Evolutionary conservation across 202 grass and related monocot species (phyloP).

Genomic region (Digitaria exilis): DNA sequence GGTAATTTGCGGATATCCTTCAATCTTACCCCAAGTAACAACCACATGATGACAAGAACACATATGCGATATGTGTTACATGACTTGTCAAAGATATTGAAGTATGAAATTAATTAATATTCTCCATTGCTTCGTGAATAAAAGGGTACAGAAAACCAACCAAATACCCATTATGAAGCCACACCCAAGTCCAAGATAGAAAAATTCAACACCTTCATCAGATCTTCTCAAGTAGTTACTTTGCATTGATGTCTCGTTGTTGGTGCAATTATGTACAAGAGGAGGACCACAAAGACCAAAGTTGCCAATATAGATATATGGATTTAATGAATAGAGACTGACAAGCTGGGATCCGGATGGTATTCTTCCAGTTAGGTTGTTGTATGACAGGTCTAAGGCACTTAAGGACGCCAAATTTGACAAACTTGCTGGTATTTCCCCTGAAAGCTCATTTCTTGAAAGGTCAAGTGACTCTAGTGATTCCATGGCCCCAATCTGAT

Average conservation of each 20-base stretch:
- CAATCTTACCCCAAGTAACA: not conserved
- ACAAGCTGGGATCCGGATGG: constrained; percentile 44
- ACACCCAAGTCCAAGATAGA: not conserved
- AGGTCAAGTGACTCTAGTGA: constrained; percentile 51
- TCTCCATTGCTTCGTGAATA: not conserved
- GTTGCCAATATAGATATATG: constrained; percentile 33
- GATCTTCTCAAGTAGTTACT: too few species aligned
- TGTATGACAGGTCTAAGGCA: constrained; percentile 35
- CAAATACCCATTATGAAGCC: not conserved
- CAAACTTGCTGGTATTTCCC: constrained; percentile 32
- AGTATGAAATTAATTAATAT: too few species aligned
- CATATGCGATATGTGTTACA: not conserved
- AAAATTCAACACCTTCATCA: not conserved
- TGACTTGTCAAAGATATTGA: not conserved
- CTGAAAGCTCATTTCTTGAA: constrained; percentile 32
- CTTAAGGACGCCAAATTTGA: constrained; percentile 30
- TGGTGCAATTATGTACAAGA: not conserved
- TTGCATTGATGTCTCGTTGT: not conserved
- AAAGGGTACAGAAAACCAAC: not conserved
- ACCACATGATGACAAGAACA: not conserved
- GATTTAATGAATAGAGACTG: not conserved
- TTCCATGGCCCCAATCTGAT: not conserved
- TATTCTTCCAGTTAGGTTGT: constrained; percentile 40
- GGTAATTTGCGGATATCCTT: not conserved
- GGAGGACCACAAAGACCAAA: not conserved